Evolutionary conservation across 345 rosid species (phyloP).

Genomic region (Excoecaria agallocha): DNA sequence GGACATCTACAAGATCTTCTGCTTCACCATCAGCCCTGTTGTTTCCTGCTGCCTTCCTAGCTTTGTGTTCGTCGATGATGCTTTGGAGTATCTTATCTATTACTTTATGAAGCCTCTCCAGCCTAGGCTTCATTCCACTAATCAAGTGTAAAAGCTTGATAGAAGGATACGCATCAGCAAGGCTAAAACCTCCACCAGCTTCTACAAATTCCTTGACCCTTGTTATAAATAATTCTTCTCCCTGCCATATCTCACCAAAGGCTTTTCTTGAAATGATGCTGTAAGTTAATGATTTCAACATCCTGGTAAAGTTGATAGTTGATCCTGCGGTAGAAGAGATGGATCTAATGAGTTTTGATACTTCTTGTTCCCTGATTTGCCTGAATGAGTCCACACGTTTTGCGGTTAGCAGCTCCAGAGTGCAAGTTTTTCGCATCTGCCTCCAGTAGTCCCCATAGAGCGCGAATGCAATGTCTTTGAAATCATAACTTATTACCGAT

Average conservation of each 20-base stretch:
- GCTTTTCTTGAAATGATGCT: constrained; percentile 1
- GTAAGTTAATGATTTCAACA: background rate
- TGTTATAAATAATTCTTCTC: background rate
- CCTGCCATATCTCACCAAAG: constrained; percentile 3
- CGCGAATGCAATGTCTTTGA: constrained; percentile 1
- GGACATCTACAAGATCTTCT: constrained; percentile 8
- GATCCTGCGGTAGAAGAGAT: constrained; percentile 1
- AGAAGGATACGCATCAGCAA: constrained; percentile 8
- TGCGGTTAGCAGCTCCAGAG: constrained; percentile 4
- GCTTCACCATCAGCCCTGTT: background rate
- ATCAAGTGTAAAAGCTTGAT: background rate
- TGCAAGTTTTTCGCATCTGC: constrained; percentile 12
- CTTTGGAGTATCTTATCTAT: background rate
- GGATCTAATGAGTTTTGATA: constrained; percentile 4
- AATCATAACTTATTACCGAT: background rate
- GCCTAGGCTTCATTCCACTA: background rate
- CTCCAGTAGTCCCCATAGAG: constrained; percentile 14
- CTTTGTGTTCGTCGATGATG: constrained; percentile 4
- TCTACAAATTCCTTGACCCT: background rate
- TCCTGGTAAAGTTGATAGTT: constrained; percentile 5
- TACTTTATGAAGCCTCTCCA: background rate
- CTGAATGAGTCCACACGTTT: constrained; percentile 2
- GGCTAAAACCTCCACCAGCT: background rate
- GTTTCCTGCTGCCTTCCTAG: background rate
- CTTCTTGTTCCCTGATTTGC: constrained; percentile 7